A percentile compares a stretch with the other conserved stretches of the same genome.
These are phyloP conservation scores for Trametes villosa DNA, from an alignment of 768 basidiomycete genomes.

Conservation along the genomic window DNA sequence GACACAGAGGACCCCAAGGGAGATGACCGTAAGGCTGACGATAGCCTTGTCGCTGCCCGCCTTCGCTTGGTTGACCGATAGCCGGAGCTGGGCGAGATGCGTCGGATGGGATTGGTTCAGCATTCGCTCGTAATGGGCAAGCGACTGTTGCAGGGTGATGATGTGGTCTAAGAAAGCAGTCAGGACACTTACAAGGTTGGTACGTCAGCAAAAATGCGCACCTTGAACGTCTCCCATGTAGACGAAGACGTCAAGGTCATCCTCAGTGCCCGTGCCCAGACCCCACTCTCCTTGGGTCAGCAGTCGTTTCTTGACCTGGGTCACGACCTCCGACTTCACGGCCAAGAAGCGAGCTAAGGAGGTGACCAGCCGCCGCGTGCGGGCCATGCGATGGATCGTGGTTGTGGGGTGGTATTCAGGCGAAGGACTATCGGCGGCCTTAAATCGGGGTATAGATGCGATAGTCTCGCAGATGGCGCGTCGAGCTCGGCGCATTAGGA, in stretches of 20 bases:
- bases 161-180: slow-evolving; percentile 74
- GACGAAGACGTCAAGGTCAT: slow-evolving; percentile 74
- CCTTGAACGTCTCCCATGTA: slow-evolving; percentile 94
- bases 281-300: slow-evolving; percentile 43
- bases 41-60: slow-evolving; percentile 67
- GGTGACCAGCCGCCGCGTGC: slow-evolving; percentile 77
- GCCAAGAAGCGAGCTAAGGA: slow-evolving; percentile 75
- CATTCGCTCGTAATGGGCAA: slow-evolving; percentile 87
- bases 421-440: slow-evolving; percentile 9
- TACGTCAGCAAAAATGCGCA: slow-evolving; percentile 35
- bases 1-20: slow-evolving; percentile 67
- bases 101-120: slow-evolving; percentile 87
- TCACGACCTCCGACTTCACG: slow-evolving; percentile 82
- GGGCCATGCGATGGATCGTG: slow-evolving; percentile 78
- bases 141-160: slow-evolving; percentile 79
- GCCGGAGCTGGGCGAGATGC: slow-evolving; percentile 77
- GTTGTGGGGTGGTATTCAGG: slow-evolving; percentile 34
- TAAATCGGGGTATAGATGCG: slow-evolving; percentile 22
- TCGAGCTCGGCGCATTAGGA: slow-evolving; percentile 22
- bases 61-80: slow-evolving; percentile 61
- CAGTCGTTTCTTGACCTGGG: slow-evolving; percentile 78
- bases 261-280: slow-evolving; percentile 43
- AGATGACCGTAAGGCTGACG: slow-evolving; percentile 67
- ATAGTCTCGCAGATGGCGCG: slow-evolving; percentile 4
- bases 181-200: not conserved